phyloP scores from a whole-genome alignment of 2,329 filamentous ascomycete genomes.

The Endocalyx cinctus region DNA sequence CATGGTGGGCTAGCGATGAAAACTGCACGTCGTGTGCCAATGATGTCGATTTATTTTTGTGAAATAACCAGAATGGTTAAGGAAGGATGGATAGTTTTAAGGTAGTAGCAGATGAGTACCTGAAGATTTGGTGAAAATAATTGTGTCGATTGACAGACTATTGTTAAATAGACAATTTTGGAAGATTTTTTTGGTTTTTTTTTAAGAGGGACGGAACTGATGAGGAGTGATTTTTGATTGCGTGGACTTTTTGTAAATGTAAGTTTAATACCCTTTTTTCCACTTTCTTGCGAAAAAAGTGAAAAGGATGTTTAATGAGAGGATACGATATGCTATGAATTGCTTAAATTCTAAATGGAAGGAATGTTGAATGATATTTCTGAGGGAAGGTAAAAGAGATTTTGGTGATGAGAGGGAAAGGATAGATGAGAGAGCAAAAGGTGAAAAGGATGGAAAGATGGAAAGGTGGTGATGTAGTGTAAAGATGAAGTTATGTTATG shows the following conservation, averaged over 20 bases:
- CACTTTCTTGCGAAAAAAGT: no score
- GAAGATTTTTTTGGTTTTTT: conserved; percentile 1
- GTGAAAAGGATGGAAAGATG: conserved; percentile 22
- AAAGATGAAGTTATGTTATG: conserved; percentile 15
- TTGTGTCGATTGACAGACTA: neutral
- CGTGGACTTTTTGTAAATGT: no score
- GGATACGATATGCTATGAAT: conserved; percentile 37
- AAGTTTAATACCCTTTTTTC: no score
- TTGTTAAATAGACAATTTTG: conserved; percentile 7
- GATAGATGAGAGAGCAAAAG: neutral
- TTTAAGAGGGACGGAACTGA: conserved; percentile 11
- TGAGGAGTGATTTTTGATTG: no score
- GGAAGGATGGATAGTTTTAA: conserved; percentile 15
- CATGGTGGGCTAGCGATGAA: conserved; percentile 49
- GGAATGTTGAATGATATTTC: conserved; percentile 21
- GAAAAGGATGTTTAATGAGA: conserved; percentile 37
- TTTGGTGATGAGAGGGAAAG: neutral
- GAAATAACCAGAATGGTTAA: conserved; percentile 5
- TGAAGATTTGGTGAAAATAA: neutral
- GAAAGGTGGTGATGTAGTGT: conserved; percentile 13
- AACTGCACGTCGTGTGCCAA: conserved; percentile 47
- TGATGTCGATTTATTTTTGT: conserved; percentile 19
- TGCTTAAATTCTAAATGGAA: conserved; percentile 25
- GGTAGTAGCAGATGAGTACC: no score
- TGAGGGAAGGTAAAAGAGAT: neutral